These are phyloP conservation scores for Penicillium griseofulvum DNA, from an alignment of 2,329 filamentous ascomycete genomes.

Conservation along the genomic window DNA sequence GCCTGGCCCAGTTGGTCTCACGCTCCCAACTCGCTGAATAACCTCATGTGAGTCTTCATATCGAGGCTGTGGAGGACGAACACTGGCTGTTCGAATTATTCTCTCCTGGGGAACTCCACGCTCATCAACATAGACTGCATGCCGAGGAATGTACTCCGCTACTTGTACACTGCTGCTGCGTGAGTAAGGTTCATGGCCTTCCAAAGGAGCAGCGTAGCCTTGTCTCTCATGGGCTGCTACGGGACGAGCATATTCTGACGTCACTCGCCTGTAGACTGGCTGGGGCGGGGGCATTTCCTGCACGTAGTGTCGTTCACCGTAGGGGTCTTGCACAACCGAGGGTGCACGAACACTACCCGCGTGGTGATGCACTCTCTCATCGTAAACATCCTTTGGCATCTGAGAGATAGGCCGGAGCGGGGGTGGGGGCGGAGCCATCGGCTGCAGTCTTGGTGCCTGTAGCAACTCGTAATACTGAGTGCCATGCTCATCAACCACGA, in stretches of 20 bases:
- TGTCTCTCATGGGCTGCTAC: conserved; percentile 29
- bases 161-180: conserved; percentile 44
- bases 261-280: conserved; percentile 40
- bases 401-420: conserved; percentile 35
- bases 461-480: conserved; percentile 69
- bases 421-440: conserved; percentile 35
- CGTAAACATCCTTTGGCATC: conserved; percentile 34
- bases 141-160: conserved; percentile 40
- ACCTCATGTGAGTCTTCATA: conserved; percentile 45
- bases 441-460: conserved; percentile 36
- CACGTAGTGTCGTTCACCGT: conserved; percentile 40
- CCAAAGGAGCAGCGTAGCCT: conserved; percentile 31
- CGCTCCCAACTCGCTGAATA: conserved; percentile 43
- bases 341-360: conserved; percentile 39
- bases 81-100: conserved; percentile 56
- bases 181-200: conserved; percentile 35
- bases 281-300: conserved; percentile 47
- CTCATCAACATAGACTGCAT: conserved; percentile 59
- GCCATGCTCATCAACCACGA: conserved; percentile 79
- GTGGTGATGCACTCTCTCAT: conserved; percentile 31
- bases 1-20: conserved; percentile 38
- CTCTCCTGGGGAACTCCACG: conserved; percentile 60
- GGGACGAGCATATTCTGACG: conserved; percentile 35
- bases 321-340: conserved; percentile 45
- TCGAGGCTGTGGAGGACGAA: conserved; percentile 52